Evolutionary conservation across 306 rosid species (phyloP), one percentile per base, ranked within the genome.

Genomic region (Heteromeles arbutifolia): DNA sequence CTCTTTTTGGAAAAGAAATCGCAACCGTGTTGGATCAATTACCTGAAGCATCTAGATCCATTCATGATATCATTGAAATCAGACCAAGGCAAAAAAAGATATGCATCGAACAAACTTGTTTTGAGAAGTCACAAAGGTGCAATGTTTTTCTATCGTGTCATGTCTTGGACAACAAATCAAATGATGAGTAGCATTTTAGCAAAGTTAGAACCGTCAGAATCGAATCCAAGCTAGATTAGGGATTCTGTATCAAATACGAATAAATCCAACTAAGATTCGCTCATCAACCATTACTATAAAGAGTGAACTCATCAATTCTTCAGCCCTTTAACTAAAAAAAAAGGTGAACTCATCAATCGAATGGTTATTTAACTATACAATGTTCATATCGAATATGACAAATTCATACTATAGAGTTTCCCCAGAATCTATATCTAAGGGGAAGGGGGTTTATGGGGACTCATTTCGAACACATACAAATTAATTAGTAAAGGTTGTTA

Each of bases 1-100:
- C 86, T 92, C 97, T 84, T 95, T 95, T 61, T 92, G 90, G 77
- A 95, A 95, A 61, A 95, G 93, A 83, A 88, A 92, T 83, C 79
- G 90, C 86, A 95, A 72, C 74, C 82, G 84, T 57, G 77, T 77
- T 12, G 79, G 84, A 84, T 90, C 91, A 26, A 84, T 92, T 74
- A 78, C 89, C 98, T 95, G 78, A 39, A 73, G 28, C 68, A 69
- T 61, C 69, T 10, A 65, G 4, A 34, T 37, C 25, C 25, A 65
- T 12, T 24, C 70, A 34, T 34, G 54, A 28, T n/a, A 25, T 22
- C 75, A 19, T 53, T 45, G 53, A 45, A 45, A 45, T 14, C 53
- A 14, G 19, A 45, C 53, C 19, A 14, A 45, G 53, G 53, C 18
- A 48, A 48, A 48, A 48, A 48, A 48, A 14, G 2, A 48, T 48